Evolutionary conservation across 768 basidiomycete genomes (phyloP).

Genomic region (Mycena maculata): DNA sequence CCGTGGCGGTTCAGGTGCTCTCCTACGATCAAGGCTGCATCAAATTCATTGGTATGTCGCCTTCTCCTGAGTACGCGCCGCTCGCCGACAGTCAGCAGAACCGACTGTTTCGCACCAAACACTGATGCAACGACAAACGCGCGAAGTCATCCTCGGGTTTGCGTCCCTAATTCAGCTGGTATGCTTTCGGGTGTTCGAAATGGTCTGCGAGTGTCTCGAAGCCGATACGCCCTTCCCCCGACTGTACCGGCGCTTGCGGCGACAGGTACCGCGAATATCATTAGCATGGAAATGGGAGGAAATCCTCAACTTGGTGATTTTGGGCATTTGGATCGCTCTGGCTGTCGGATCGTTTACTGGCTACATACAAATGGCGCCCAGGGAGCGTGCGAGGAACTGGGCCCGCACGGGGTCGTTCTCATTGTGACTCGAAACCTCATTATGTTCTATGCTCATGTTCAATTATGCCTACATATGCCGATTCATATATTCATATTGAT

Average conservation of each 20-base stretch:
- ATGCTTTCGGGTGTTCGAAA: slow-evolving; percentile 12
- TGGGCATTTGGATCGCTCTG: slow-evolving; percentile 24
- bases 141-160: slow-evolving; percentile 16
- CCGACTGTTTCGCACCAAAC: slow-evolving; percentile 30
- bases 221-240: slow-evolving; percentile 29
- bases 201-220: slow-evolving; percentile 23
- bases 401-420: slow-evolving; percentile 31
- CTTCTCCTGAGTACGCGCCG: neutral
- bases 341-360: slow-evolving; percentile 12
- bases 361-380: slow-evolving; percentile 22
- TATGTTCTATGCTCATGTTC: slow-evolving; percentile 20
- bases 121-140: slow-evolving; percentile 29
- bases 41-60: slow-evolving; percentile 30
- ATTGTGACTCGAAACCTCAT: slow-evolving; percentile 11
- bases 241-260: slow-evolving; percentile 18
- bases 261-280: neutral
- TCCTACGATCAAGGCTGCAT: slow-evolving; percentile 27
- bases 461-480: slow-evolving; percentile 16
- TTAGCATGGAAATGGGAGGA: slow-evolving; percentile 22
- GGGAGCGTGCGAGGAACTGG: slow-evolving; percentile 32
- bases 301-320: slow-evolving; percentile 16
- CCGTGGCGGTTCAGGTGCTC: slow-evolving; percentile 29
- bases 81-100: slow-evolving; percentile 7
- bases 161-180: slow-evolving; percentile 13
- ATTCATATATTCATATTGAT: no score